Conservation (phyloP, 331 rosid genomes). For the Quercus phellos region DNA sequence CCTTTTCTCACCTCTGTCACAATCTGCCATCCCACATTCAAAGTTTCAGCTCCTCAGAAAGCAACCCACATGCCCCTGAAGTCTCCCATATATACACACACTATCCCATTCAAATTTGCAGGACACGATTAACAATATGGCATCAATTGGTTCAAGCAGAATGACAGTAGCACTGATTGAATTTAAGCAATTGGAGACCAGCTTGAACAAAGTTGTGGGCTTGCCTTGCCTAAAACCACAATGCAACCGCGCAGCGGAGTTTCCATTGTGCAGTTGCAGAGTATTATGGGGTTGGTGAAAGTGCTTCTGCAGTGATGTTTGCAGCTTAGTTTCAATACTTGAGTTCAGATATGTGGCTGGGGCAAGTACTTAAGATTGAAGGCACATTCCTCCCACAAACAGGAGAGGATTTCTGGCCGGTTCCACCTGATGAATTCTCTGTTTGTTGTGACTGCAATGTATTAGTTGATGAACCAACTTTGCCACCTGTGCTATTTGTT, state of each 20-base stretch:
- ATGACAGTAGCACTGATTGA: neutral
- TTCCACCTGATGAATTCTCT: constrained; percentile 32
- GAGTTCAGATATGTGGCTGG: constrained; percentile 47
- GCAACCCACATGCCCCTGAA: constrained; percentile 2
- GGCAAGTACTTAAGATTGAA: constrained; percentile 43
- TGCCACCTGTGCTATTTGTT: constrained; percentile 23
- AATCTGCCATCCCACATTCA: neutral
- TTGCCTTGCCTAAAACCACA: no score
- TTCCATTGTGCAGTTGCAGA: neutral
- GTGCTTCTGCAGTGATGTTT: constrained; percentile 7
- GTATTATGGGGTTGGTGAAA: neutral
- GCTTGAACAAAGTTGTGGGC: no score
- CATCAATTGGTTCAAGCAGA: neutral
- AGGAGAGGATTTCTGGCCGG: constrained; percentile 42
- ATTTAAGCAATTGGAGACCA: no score
- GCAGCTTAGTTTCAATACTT: constrained; percentile 30
- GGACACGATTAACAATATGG: neutral
- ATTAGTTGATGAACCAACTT: constrained; percentile 27
- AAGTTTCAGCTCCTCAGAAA: neutral
- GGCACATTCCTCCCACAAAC: constrained; percentile 53
- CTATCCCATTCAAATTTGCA: neutral
- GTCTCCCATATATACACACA: neutral
- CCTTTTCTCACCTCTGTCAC: constrained; percentile 3
- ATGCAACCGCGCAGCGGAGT: neutral
- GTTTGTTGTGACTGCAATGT: constrained; percentile 31